Base-by-base conservation (phyloP, 2,329 filamentous ascomycete species). In the Monosporascus sp. region DNA sequence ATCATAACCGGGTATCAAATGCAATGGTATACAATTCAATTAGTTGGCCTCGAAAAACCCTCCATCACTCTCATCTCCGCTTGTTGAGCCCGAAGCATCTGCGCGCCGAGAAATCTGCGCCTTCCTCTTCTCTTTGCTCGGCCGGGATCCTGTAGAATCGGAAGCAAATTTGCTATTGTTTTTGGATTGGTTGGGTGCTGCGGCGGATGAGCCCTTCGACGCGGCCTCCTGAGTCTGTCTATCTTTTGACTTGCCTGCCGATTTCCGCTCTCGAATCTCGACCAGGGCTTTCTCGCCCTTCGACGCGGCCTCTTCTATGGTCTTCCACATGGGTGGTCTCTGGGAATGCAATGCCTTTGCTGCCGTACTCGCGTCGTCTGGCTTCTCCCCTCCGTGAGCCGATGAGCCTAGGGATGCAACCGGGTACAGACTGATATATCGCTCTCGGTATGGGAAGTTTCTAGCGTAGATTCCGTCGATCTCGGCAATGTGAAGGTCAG, bases 391-490 rank as follows among this genome's bases (percentile, higher is more conserved):
- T 49, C 74, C 69, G 2, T 65, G 63, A 18, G 68, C 68, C 14
- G 59, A 55, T 53, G 64, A 58, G 41, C 59, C 55, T 18, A 49
- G 45, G 25, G 52, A 60, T 60, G 59, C 56, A n/a, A 60, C 59
- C 2, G 79, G 74, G 59, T 85, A 86, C 17, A 87, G 66, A 60
- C 82, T 83, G 58, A 88, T 77, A 69, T 94, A 94, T 22, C 79
- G 74, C 67, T 89, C 83, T 62, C 85, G 75, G 45, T 88, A 80
- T 1, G 89, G 89, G 57, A 82, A 88, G 68, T 85, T 87, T 50
- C 82, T 78, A 1, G 88, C 83, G 65, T 94, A 94, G 61, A 89
- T 84, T 57, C 88, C 74, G 64, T 93, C 89, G 14, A 92, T 81
- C 64, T 91, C 81, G 25, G 83, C 83, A 24, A 82, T 60, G 65